These are phyloP conservation scores for Martiniozyma abietophila DNA, from an alignment of 805 yeast species.

Conservation along the genomic window DNA sequence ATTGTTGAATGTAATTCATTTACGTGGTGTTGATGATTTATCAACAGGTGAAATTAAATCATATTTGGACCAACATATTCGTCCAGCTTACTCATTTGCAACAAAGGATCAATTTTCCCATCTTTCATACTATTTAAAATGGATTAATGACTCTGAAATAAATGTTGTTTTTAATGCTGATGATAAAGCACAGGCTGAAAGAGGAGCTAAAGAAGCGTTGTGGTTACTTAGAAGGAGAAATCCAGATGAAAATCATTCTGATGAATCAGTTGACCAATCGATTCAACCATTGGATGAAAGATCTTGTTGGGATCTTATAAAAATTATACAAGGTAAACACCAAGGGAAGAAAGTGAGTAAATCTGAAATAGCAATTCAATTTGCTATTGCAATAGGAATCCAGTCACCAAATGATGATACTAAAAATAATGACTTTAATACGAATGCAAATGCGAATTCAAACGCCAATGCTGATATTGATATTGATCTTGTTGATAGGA, in stretches of 20 bases:
- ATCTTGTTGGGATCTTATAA: slow-evolving; percentile 12
- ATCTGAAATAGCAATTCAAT: slow-evolving; percentile 5
- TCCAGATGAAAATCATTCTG: no score
- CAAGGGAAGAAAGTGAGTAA: slow-evolving; percentile 5
- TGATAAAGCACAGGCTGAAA: slow-evolving; percentile 3
- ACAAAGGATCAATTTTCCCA: slow-evolving; percentile 21
- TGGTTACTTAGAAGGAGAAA: neutral
- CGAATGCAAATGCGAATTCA: no score
- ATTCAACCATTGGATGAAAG: slow-evolving; percentile 6
- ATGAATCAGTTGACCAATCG: neutral
- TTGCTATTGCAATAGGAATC: neutral
- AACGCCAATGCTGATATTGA: no score
- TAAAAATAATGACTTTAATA: no score
- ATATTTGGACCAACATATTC: slow-evolving; percentile 39
- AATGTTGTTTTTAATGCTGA: slow-evolving; percentile 39
- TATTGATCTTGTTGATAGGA: no score
- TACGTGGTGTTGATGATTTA: slow-evolving; percentile 57
- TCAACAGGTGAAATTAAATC: slow-evolving; percentile 51
- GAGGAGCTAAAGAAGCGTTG: slow-evolving; percentile 6
- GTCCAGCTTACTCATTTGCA: slow-evolving; percentile 25
- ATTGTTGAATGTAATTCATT: slow-evolving; percentile 39
- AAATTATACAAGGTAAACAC: slow-evolving; percentile 1
- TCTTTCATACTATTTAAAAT: slow-evolving; percentile 38
- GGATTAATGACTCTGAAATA: slow-evolving; percentile 58
- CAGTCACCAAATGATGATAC: neutral